Conservation (phyloP, 2,329 filamentous ascomycete genomes). For the Ophiostoma novo-ulmi region DNA sequence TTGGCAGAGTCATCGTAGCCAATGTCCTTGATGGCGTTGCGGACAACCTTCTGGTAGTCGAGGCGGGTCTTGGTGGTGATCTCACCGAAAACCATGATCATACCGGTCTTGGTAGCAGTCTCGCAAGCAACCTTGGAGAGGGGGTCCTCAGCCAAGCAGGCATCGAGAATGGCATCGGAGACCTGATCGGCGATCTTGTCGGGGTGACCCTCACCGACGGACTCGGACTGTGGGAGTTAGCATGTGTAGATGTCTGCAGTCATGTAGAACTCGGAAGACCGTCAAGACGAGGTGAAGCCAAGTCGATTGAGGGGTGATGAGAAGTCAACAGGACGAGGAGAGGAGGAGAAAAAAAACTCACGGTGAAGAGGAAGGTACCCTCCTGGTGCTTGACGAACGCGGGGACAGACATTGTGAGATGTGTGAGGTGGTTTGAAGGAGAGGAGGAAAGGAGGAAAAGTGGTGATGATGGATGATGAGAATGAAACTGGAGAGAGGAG, state of each 20-base stretch:
- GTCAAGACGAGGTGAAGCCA: background rate
- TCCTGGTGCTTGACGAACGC: constrained; percentile 49
- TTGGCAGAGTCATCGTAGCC: constrained; percentile 96
- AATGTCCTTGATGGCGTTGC: constrained; percentile 93
- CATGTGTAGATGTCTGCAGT: background rate
- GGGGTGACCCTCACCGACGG: constrained; percentile 84
- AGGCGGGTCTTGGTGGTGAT: constrained; percentile 94
- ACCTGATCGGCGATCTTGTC: constrained; percentile 99
- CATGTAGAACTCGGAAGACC: background rate
- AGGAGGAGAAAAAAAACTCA: constrained; percentile 36
- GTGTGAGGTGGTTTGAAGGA: background rate
- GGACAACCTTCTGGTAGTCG: constrained; percentile 98
- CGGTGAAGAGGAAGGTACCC: constrained; percentile 80
- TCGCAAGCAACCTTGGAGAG: constrained; percentile 99
- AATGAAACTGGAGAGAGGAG: constrained; percentile 1
- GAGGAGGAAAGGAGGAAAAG: background rate
- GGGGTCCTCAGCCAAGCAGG: constrained; percentile 88
- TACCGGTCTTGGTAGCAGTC: constrained; percentile 98
- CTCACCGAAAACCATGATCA: constrained; percentile 99
- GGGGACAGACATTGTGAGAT: constrained; percentile 26
- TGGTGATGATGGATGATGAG: background rate
- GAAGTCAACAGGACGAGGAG: background rate
- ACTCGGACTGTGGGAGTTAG: constrained; percentile 63
- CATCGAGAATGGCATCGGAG: constrained; percentile 97
- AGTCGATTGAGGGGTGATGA: background rate